These are phyloP conservation scores for Fagopyrum esculentum DNA, from an alignment of 148 eudicot species.

Conservation along the genomic window DNA sequence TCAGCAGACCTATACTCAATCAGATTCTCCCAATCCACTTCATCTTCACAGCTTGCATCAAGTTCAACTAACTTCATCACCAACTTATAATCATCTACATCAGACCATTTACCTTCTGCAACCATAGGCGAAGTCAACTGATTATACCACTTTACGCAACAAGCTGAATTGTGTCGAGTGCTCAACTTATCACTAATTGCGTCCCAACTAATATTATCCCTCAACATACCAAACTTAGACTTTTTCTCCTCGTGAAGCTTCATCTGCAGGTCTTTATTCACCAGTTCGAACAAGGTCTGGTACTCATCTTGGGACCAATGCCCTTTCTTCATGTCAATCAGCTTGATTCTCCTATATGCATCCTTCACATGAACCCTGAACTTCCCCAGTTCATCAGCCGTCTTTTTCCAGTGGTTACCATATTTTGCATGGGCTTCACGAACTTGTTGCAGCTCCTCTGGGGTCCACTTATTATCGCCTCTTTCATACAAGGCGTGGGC, in stretches of 20 bases:
- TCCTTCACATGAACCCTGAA: slow-evolving; percentile 36
- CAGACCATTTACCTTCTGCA: slow-evolving; percentile 26
- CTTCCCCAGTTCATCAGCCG: slow-evolving; percentile 30
- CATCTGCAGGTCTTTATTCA: slow-evolving; percentile 30
- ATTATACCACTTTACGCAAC: slow-evolving; percentile 31
- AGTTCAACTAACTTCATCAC: slow-evolving; percentile 22
- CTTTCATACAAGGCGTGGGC: slow-evolving; percentile 33
- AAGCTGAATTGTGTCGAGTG: slow-evolving; percentile 20
- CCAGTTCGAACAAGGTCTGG: slow-evolving; percentile 29
- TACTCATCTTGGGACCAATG: slow-evolving; percentile 40
- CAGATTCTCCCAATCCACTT: slow-evolving; percentile 36
- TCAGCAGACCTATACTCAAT: slow-evolving; percentile 37
- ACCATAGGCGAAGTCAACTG: slow-evolving; percentile 31
- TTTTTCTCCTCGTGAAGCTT: slow-evolving; percentile 23
- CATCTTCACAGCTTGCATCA: slow-evolving; percentile 36
- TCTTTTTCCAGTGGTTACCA: slow-evolving; percentile 26
- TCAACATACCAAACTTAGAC: slow-evolving; percentile 30
- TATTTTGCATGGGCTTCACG: slow-evolving; percentile 15
- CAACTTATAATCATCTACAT: slow-evolving; percentile 36
- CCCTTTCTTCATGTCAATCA: slow-evolving; percentile 20
- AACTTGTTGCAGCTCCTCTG: slow-evolving; percentile 27
- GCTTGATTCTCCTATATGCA: slow-evolving; percentile 24
- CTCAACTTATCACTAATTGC: slow-evolving; percentile 22
- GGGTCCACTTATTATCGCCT: slow-evolving; percentile 29
- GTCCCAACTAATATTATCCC: slow-evolving; percentile 36